phyloP scores from a whole-genome alignment of 73 alveolate species.

The Tetrahymena elliotti region DNA sequence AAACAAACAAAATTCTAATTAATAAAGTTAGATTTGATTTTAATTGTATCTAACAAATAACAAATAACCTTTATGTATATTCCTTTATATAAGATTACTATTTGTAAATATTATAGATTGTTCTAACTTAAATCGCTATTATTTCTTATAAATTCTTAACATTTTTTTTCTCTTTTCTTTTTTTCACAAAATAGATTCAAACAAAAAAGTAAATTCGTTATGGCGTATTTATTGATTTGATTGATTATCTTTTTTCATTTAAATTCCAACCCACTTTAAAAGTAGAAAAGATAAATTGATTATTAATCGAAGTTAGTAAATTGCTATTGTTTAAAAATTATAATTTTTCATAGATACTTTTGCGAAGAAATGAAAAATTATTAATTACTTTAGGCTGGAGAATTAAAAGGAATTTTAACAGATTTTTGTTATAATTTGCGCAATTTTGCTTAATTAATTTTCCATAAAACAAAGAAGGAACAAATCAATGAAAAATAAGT shows the following conservation, averaged over 20 bases:
- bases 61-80: background rate
- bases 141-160: background rate
- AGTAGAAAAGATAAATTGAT: background rate
- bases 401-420: background rate
- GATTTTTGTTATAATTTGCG: background rate
- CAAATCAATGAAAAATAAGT: too few species aligned
- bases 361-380: background rate
- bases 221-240: too few species aligned
- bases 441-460: background rate
- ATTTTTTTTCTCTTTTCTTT: background rate
- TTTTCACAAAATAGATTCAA: too few species aligned
- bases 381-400: background rate
- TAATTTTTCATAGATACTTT: background rate
- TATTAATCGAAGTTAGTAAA: background rate
- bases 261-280: too few species aligned
- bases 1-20: background rate
- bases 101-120: background rate
- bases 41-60: background rate
- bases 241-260: too few species aligned
- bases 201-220: background rate
- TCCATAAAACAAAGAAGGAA: background rate
- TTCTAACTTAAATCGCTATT: background rate
- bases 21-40: background rate
- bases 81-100: background rate
- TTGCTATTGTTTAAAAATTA: too few species aligned